These are phyloP conservation scores for Podaxis sp. DNA, from an alignment of 768 basidiomycete genomes.

Conservation along the genomic window DNA sequence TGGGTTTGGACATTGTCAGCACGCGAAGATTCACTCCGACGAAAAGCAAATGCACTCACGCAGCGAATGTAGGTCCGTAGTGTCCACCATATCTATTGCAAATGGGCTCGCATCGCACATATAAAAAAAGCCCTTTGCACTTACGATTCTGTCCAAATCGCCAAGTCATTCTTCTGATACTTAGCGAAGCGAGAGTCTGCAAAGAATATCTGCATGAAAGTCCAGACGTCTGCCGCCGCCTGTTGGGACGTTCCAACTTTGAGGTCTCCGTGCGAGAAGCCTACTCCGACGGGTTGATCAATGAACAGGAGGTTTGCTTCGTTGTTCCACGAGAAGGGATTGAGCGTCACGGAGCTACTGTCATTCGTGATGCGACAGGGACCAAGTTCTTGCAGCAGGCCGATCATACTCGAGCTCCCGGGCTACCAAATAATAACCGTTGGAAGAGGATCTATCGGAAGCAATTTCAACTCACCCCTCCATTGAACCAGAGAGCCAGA, in stretches of 20 bases:
- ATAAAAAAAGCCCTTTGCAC: constrained; percentile 13
- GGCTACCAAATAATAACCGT: constrained; percentile 32
- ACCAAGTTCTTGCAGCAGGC: constrained; percentile 73
- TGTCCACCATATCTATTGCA: constrained; percentile 62
- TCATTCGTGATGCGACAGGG: constrained; percentile 69
- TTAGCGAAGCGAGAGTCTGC: constrained; percentile 52
- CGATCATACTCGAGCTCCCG: constrained; percentile 58
- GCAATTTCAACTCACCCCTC: constrained; percentile 39
- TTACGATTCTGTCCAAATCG: constrained; percentile 65
- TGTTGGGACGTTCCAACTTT: constrained; percentile 50
- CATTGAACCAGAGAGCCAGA: constrained; percentile 69
- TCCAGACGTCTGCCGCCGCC: constrained; percentile 61
- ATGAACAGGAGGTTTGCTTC: constrained; percentile 59
- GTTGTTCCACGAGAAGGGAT: constrained; percentile 62
- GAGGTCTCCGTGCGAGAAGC: constrained; percentile 58
- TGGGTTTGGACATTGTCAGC: not conserved
- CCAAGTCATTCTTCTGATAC: constrained; percentile 44
- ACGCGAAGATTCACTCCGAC: not conserved
- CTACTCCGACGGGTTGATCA: constrained; percentile 63
- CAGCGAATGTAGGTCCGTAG: constrained; percentile 68
- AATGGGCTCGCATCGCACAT: not conserved
- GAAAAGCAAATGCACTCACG: constrained; percentile 29
- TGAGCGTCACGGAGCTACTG: constrained; percentile 44
- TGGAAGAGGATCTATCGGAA: not conserved
- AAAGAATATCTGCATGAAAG: constrained; percentile 63